Evolutionary conservation across 2,329 filamentous ascomycete species (phyloP).

Genomic region (Talaromyces sp.): DNA sequence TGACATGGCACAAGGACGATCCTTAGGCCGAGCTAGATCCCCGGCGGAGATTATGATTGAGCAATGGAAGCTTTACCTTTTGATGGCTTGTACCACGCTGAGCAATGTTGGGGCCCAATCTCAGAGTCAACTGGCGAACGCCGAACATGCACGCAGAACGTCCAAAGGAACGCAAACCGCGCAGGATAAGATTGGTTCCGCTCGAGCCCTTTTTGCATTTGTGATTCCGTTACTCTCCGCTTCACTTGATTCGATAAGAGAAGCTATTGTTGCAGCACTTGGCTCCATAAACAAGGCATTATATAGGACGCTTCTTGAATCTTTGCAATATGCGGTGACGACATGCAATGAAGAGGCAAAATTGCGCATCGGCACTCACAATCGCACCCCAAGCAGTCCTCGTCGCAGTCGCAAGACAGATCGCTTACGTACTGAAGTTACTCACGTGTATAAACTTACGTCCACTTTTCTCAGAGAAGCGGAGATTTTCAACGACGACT

Average conservation of each 20-base stretch:
- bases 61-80: conserved; percentile 96
- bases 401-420: conserved; percentile 81
- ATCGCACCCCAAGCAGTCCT: conserved; percentile 78
- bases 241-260: conserved; percentile 75
- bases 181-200: conserved; percentile 80
- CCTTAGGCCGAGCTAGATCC: conserved; percentile 54
- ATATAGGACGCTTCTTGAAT: conserved; percentile 86
- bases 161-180: conserved; percentile 66
- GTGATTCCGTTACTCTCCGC: conserved; percentile 84
- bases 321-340: conserved; percentile 79
- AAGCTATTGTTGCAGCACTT: conserved; percentile 86
- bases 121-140: conserved; percentile 58
- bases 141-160: conserved; percentile 76
- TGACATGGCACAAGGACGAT: conserved; percentile 40
- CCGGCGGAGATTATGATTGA: conserved; percentile 87
- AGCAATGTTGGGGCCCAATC: conserved; percentile 72
- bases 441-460: conserved; percentile 91
- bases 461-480: conserved; percentile 80
- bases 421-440: conserved; percentile 85
- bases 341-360: conserved; percentile 87
- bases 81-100: conserved; percentile 94
- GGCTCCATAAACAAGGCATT: conserved; percentile 94
- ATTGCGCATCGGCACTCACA: conserved; percentile 70
- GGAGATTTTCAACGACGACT: conserved; percentile 80
- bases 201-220: conserved; percentile 83